Conservation (phyloP, 371 early-diverging fungal species). For the Rhizomucor miehei region DNA sequence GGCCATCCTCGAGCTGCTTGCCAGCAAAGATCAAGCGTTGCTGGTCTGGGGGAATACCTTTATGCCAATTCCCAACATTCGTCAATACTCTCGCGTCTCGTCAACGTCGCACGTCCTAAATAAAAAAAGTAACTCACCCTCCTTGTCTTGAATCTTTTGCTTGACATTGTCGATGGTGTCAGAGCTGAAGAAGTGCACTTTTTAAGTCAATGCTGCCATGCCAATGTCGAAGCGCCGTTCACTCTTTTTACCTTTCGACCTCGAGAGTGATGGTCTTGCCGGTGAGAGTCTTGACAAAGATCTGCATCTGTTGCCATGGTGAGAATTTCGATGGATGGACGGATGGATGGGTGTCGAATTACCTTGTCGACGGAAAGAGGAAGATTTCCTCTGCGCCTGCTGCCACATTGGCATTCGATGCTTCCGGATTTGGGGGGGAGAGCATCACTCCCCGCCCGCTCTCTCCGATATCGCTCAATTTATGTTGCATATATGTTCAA, state of each 20-base stretch:
- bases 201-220: constrained; percentile 17
- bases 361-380: constrained; percentile 8
- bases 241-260: constrained; percentile 79
- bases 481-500: too few species aligned
- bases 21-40: constrained; percentile 99
- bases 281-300: constrained; percentile 88
- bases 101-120: neutral
- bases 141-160: constrained; percentile 98
- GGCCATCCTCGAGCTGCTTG: constrained; percentile 99
- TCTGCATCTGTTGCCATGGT: constrained; percentile 53
- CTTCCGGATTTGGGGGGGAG: neutral
- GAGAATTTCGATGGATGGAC: constrained; percentile 5
- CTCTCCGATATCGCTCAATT: neutral
- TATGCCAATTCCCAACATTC: neutral
- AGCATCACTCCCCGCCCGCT: too few species aligned
- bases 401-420: neutral
- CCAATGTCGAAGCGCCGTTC: neutral
- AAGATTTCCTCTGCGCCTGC: neutral
- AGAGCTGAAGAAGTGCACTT: constrained; percentile 33
- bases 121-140: constrained; percentile 46
- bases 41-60: constrained; percentile 99
- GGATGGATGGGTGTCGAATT: constrained; percentile 14
- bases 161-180: constrained; percentile 76
- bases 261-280: constrained; percentile 96
- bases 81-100: neutral